phyloP scores from a whole-genome alignment of 108 stramenopile species.

The Stephanodiscus triporus region DNA sequence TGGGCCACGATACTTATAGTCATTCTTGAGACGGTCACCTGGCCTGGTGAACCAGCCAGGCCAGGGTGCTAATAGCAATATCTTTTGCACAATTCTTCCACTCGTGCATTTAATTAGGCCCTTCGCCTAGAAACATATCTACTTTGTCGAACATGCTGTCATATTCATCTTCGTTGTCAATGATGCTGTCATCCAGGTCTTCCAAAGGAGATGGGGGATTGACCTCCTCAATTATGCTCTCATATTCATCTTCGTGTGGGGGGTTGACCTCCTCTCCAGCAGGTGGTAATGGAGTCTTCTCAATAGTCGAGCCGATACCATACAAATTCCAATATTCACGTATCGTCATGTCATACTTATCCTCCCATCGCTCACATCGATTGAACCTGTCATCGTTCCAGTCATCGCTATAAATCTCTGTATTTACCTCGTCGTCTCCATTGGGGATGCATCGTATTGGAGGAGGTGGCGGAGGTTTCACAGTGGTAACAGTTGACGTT shows the following conservation, averaged over 20 bases:
- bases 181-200: background rate
- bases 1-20: too few relatives aligned
- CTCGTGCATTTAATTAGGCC: too few relatives aligned
- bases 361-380: conserved; percentile 24
- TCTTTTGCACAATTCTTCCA: too few relatives aligned
- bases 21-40: too few relatives aligned
- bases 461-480: conserved; percentile 16
- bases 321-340: conserved; percentile 17
- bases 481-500: background rate
- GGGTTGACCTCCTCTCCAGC: background rate
- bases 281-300: background rate
- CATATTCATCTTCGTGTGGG: background rate
- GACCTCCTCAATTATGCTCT: background rate
- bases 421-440: conserved; percentile 22
- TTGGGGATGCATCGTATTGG: conserved; percentile 24
- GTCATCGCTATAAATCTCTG: conserved; percentile 18
- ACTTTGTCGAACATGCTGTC: background rate
- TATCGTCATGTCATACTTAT: conserved; percentile 17
- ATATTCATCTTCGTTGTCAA: background rate
- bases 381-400: conserved; percentile 27
- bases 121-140: background rate
- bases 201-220: background rate
- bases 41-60: too few relatives aligned
- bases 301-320: conserved; percentile 6
- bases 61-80: too few relatives aligned